Evolutionary conservation across 73 alveolate species (phyloP).

Genomic region (Symbiodinium natans): DNA sequence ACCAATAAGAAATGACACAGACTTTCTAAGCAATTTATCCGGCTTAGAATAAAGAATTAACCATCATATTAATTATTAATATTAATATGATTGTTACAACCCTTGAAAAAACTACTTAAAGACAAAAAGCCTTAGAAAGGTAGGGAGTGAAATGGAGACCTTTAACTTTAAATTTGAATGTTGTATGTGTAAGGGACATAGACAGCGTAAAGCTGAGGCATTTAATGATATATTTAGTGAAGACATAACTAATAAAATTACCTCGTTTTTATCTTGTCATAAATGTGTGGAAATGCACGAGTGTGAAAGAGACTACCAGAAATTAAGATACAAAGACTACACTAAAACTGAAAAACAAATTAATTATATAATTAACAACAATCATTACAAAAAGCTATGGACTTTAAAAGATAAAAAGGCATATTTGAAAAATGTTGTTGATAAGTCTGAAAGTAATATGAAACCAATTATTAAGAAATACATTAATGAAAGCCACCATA

Average conservation of each 20-base stretch:
- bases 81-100: not conserved
- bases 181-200: not conserved
- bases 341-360: not conserved
- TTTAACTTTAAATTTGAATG: not conserved
- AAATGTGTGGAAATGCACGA: not conserved
- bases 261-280: not conserved
- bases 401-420: not conserved
- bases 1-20: not conserved
- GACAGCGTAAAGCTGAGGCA: conserved; percentile 12
- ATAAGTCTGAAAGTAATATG: not conserved
- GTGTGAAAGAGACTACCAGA: not conserved
- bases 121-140: not conserved
- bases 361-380: not conserved
- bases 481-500: not conserved
- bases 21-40: not conserved
- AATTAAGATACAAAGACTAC: not conserved
- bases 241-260: not conserved
- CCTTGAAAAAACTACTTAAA: not conserved
- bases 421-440: not conserved
- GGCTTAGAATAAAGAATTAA: too few species aligned
- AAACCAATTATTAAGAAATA: not conserved
- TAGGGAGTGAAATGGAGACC: not conserved
- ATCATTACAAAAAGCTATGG: not conserved
- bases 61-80: too few species aligned
- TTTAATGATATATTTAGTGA: not conserved